Conservation (phyloP, 2,329 filamentous ascomycete genomes). For the Ceratocystis eucalypticola region DNA sequence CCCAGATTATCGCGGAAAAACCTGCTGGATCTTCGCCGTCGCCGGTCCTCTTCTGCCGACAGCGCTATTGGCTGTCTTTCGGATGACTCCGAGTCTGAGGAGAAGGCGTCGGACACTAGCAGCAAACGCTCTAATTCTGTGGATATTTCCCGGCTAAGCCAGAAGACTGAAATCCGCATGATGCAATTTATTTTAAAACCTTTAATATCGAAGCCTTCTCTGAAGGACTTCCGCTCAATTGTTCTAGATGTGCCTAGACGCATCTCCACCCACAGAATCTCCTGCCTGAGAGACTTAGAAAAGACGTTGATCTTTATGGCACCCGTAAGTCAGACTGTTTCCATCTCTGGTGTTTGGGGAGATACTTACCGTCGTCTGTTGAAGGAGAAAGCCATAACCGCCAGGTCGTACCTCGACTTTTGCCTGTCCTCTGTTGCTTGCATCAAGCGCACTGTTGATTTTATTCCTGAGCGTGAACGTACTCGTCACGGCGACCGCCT, state of each 20-base stretch:
- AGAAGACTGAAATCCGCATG: slow-evolving; percentile 40
- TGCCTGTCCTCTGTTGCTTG: slow-evolving; percentile 82
- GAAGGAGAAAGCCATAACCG: slow-evolving; percentile 66
- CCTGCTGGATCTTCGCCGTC: background rate
- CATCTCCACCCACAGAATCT: slow-evolving; percentile 73
- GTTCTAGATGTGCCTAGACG: slow-evolving; percentile 64
- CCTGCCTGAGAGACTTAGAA: slow-evolving; percentile 83
- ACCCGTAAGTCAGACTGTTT: slow-evolving; percentile 66
- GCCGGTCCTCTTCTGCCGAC: slow-evolving; percentile 16
- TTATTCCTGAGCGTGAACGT: slow-evolving; percentile 75
- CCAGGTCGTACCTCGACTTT: slow-evolving; percentile 66
- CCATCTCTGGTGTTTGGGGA: slow-evolving; percentile 44
- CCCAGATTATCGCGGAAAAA: slow-evolving; percentile 28
- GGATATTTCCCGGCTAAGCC: slow-evolving; percentile 10
- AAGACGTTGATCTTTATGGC: slow-evolving; percentile 85
- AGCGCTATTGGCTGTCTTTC: slow-evolving; percentile 16
- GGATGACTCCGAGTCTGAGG: slow-evolving; percentile 16
- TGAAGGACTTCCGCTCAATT: slow-evolving; percentile 71
- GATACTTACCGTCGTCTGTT: slow-evolving; percentile 56
- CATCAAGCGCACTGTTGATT: slow-evolving; percentile 77
- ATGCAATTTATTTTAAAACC: slow-evolving; percentile 66
- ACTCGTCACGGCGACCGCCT: slow-evolving; percentile 71
- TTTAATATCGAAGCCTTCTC: slow-evolving; percentile 55
- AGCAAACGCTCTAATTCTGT: slow-evolving; percentile 10
- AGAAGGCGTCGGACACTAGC: slow-evolving; percentile 3